These are phyloP conservation scores for Epithele typhae DNA, from an alignment of 768 basidiomycete genomes.

Conservation along the genomic window DNA sequence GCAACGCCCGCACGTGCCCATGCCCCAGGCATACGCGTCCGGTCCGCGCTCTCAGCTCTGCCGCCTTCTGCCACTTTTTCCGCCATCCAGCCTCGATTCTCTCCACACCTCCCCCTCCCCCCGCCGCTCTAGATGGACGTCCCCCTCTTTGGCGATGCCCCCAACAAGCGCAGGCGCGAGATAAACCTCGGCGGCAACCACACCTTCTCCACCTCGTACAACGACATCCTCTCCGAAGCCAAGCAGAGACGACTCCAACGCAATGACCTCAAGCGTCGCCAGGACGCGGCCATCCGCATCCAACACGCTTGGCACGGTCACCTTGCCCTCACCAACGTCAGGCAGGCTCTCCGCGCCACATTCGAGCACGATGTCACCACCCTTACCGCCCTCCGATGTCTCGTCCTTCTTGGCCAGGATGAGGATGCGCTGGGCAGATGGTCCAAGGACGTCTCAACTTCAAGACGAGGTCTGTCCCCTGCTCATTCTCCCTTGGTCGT, in stretches of 20 bases:
- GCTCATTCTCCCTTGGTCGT: not conserved
- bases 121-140: slow-evolving; percentile 4
- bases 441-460: slow-evolving; percentile 34
- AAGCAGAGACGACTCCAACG: slow-evolving; percentile 58
- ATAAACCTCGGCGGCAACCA: slow-evolving; percentile 76
- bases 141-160: slow-evolving; percentile 40
- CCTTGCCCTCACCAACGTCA: slow-evolving; percentile 35
- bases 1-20: not conserved
- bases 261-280: slow-evolving; percentile 45
- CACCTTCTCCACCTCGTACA: slow-evolving; percentile 44
- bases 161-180: slow-evolving; percentile 41
- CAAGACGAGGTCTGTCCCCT: slow-evolving; percentile 24
- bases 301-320: slow-evolving; percentile 71
- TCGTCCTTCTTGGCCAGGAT: slow-evolving; percentile 57
- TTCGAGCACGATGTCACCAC: slow-evolving; percentile 53
- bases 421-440: slow-evolving; percentile 43
- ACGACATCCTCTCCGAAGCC: slow-evolving; percentile 58
- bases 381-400: slow-evolving; percentile 56
- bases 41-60: too few relatives aligned
- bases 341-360: slow-evolving; percentile 38
- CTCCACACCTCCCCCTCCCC: not conserved
- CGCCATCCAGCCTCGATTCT: too few relatives aligned
- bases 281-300: slow-evolving; percentile 55
- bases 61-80: too few relatives aligned
- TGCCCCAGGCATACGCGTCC: too few relatives aligned